Base-by-base conservation (phyloP, 306 rosid genomes). In the Cicer yamashitae region DNA sequence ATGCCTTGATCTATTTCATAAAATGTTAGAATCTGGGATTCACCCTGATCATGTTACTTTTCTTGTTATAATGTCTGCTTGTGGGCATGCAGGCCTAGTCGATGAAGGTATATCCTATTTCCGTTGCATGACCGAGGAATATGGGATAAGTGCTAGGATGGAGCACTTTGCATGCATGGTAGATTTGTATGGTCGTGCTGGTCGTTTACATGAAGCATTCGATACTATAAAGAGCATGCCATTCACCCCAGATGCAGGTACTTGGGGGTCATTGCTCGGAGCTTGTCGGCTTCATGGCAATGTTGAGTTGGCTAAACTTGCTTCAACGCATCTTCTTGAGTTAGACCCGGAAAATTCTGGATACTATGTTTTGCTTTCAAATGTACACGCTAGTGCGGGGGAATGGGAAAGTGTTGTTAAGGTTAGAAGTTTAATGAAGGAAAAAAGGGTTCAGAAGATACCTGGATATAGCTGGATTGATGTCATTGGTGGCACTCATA, bases 191-290 rank as follows among this genome's bases (percentile, higher is more conserved):
- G 97, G 93, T 0, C 93, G 96, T 57, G 89, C 92, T 60, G 93
- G 96, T 63, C 82, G 34, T 76, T 77, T 92, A 79, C 51, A 53
- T 6, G 90, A 92, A 77, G 97, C 97, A 78, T 85, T 82, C 64
- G 89, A 87, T 79, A 90, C 88, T 11, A 84, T 92, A 75, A 85
- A 77, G 56, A 79, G 73, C 81, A 90, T 92, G 90, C 96, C 97
- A 53, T 85, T 87, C 71, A 62, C 85, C 65, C 97, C 96, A 37
- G 96, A 90, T 57, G 91, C 93, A 25, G 97, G 97, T 73, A 87
- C 90, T 75, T 92, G 96, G 96, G 97, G 97, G 48, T 90, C 96
- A 30, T 76, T 92, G 67, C 92, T 92, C 43, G 97, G 97, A 75
- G 91, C 97, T 2, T 91, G 96, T 74, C 87, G 92, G n/a, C 80